These are phyloP conservation scores for Pleurotus cornucopiae DNA, from an alignment of 768 basidiomycete species.

Conservation along the genomic window DNA sequence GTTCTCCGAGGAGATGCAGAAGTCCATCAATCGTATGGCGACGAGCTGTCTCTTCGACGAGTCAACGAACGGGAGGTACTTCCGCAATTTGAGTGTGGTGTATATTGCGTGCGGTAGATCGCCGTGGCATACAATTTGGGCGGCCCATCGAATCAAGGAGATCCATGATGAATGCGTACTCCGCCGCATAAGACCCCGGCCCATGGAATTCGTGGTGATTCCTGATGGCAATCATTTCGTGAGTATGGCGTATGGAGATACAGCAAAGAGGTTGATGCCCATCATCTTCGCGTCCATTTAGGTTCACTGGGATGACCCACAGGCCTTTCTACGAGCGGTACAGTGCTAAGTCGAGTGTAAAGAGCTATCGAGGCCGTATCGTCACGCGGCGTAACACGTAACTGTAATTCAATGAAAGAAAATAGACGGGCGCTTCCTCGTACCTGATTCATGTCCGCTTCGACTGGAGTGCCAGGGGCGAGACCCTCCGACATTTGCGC, in stretches of 20 bases:
- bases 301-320: conserved; percentile 6
- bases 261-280: not conserved
- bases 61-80: not conserved
- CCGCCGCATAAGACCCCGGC: not conserved
- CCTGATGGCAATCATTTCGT: not conserved
- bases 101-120: conserved; percentile 2
- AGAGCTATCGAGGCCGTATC: no score
- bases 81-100: not conserved
- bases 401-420: no score
- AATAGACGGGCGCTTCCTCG: no score
- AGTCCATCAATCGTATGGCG: not conserved
- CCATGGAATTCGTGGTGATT: not conserved
- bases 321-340: not conserved
- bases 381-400: no score
- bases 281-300: not conserved
- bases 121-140: conserved; percentile 3
- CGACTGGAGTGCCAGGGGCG: conserved; percentile 2
- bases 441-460: not conserved
- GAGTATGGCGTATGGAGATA: not conserved
- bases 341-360: no score
- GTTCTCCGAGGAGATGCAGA: not conserved
- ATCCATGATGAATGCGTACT: not conserved
- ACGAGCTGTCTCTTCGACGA: conserved; percentile 4
- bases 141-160: not conserved
- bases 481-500: not conserved